Conservation (phyloP, 306 rosid genomes). For the Fagus sylvatica region DNA sequence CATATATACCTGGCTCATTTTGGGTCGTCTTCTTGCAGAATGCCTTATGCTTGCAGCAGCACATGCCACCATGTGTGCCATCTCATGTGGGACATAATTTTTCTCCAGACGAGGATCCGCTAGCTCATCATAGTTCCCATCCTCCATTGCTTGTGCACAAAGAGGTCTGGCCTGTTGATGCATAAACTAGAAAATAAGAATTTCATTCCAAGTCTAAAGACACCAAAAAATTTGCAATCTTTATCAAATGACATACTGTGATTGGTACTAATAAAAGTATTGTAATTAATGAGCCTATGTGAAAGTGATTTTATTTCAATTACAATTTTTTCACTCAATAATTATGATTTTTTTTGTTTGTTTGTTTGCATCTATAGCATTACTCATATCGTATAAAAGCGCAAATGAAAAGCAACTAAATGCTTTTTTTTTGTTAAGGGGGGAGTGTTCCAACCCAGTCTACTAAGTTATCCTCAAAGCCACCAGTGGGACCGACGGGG, state of each 20-base stretch:
- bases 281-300: no score
- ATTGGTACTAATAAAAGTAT: no score
- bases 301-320: no score
- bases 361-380: no score
- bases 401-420: not conserved
- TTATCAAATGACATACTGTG: no score
- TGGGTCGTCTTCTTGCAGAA: slow-evolving; percentile 69
- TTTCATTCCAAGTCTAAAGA: not conserved
- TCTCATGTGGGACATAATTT: slow-evolving; percentile 46
- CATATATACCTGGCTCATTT: slow-evolving; percentile 75
- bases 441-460: slow-evolving; percentile 66
- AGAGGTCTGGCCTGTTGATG: slow-evolving; percentile 74
- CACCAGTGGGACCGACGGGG: slow-evolving; percentile 45
- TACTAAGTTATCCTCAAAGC: slow-evolving; percentile 68
- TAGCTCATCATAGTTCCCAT: slow-evolving; percentile 42
- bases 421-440: not conserved
- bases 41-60: slow-evolving; percentile 70
- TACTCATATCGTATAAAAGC: not conserved
- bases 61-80: slow-evolving; percentile 76
- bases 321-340: no score
- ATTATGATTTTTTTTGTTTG: no score
- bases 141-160: slow-evolving; percentile 47
- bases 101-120: slow-evolving; percentile 61
- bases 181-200: not conserved
- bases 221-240: no score